These are phyloP conservation scores for Tricholoma sp. DNA, from an alignment of 768 basidiomycete species.

Conservation along the genomic window DNA sequence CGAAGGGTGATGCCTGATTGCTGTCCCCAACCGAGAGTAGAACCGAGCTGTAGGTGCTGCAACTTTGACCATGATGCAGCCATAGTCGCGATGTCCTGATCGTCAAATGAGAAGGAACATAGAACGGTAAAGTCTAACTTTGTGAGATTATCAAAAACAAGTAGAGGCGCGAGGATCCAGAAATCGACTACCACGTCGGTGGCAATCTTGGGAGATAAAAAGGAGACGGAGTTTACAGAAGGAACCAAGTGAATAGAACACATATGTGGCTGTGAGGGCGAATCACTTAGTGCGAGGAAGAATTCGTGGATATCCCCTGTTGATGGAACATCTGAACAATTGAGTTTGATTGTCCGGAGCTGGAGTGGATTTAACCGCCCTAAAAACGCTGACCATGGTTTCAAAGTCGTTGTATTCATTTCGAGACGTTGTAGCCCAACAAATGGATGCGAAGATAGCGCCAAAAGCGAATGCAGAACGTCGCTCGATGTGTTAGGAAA, in stretches of 20 bases:
- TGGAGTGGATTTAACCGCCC: neutral
- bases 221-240: neutral
- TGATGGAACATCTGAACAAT: neutral
- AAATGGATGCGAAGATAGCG: constrained; percentile 1
- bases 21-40: constrained; percentile 1
- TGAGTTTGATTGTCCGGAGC: neutral
- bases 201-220: neutral
- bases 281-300: constrained; percentile 1
- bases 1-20: neutral
- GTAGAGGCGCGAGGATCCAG: neutral
- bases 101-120: neutral
- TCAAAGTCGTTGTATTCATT: neutral
- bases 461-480: neutral
- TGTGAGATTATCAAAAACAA: constrained; percentile 1
- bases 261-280: neutral
- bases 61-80: constrained; percentile 1
- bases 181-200: neutral
- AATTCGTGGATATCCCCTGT: neutral
- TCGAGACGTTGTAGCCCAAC: neutral
- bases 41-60: constrained; percentile 3
- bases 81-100: neutral
- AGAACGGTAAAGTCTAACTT: neutral
- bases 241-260: neutral
- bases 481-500: neutral
- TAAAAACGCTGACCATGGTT: neutral